These are phyloP conservation scores for Luzula sylvatica DNA, from an alignment of 176 grass and related monocot genomes.

Conservation along the genomic window DNA sequence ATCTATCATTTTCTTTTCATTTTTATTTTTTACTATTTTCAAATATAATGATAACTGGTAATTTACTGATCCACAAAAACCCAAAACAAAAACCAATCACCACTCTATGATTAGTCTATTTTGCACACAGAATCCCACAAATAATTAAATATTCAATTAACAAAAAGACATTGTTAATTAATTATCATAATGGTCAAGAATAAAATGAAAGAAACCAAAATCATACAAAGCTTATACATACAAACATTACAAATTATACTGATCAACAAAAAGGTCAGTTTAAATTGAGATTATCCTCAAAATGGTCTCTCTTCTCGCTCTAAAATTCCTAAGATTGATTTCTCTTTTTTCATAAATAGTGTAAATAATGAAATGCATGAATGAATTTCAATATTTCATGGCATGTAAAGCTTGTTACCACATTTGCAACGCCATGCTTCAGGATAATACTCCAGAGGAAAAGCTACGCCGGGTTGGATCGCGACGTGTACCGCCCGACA, in stretches of 20 bases:
- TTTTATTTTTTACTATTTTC: constrained; percentile 4
- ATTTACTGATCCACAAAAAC: constrained; percentile 4
- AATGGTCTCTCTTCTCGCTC: constrained; percentile 7
- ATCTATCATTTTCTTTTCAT: constrained; percentile 13
- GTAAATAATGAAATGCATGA: constrained; percentile 3
- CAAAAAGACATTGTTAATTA: not conserved
- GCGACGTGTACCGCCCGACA: constrained; percentile 61
- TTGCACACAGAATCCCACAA: constrained; percentile 19
- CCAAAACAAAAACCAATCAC: constrained; percentile 2
- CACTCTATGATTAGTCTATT: constrained; percentile 17
- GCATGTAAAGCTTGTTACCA: constrained; percentile 76
- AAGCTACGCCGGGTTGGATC: constrained; percentile 53
- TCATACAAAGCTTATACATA: constrained; percentile 20
- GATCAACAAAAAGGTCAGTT: constrained; percentile 13
- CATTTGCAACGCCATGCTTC: constrained; percentile 92
- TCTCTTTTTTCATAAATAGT: not conserved
- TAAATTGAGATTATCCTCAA: not conserved
- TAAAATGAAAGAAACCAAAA: constrained; percentile 2
- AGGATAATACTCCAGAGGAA: constrained; percentile 80
- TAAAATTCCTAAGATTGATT: constrained; percentile 1
- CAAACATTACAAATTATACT: constrained; percentile 19
- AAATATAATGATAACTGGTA: constrained; percentile 3
- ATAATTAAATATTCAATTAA: constrained; percentile 15
- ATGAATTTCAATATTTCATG: constrained; percentile 26
- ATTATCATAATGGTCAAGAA: constrained; percentile 12